These are phyloP conservation scores for Chaetomidium leptoderma DNA, from an alignment of 495 filamentous ascomycete species.

Conservation along the genomic window DNA sequence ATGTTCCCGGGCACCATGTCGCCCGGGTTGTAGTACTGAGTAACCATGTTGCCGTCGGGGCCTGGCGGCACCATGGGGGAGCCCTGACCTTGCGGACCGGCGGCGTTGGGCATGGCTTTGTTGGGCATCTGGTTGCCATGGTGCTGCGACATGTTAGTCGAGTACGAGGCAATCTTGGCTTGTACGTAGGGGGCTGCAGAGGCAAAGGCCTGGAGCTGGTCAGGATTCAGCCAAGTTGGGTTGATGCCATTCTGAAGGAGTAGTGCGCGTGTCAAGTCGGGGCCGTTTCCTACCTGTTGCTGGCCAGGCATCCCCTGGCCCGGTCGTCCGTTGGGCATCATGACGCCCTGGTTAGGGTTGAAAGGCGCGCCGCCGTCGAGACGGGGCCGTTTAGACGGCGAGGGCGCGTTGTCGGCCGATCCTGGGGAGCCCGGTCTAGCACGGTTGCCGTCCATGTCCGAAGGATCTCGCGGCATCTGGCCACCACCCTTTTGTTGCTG, in stretches of 20 bases:
- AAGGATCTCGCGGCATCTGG: constrained; percentile 80
- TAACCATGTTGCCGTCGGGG: constrained; percentile 59
- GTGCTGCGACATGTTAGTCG: constrained; percentile 75
- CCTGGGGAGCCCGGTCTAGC: constrained; percentile 76
- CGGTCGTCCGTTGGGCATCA: constrained; percentile 74
- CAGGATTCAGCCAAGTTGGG: constrained; percentile 64
- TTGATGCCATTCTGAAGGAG: constrained; percentile 74
- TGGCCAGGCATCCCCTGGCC: constrained; percentile 67
- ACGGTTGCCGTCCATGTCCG: constrained; percentile 80
- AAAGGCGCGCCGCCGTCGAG: constrained; percentile 65
- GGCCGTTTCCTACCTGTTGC: constrained; percentile 63
- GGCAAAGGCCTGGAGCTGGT: constrained; percentile 72
- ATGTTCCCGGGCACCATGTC: constrained; percentile 53
- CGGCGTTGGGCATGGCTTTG: constrained; percentile 53
- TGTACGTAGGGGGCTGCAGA: constrained; percentile 56
- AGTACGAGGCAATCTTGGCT: constrained; percentile 81
- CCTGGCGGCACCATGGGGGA: constrained; percentile 75
- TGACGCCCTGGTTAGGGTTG: constrained; percentile 61
- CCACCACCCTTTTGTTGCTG: constrained; percentile 58
- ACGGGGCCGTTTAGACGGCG: constrained; percentile 87
- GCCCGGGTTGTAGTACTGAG: constrained; percentile 61
- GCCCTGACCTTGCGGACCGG: constrained; percentile 57
- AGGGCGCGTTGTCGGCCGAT: constrained; percentile 81
- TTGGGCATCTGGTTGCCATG: constrained; percentile 74
- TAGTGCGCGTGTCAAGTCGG: constrained; percentile 51